Evolutionary conservation across 305 asterid species (phyloP).

Genomic region (Solanum hybrid): DNA sequence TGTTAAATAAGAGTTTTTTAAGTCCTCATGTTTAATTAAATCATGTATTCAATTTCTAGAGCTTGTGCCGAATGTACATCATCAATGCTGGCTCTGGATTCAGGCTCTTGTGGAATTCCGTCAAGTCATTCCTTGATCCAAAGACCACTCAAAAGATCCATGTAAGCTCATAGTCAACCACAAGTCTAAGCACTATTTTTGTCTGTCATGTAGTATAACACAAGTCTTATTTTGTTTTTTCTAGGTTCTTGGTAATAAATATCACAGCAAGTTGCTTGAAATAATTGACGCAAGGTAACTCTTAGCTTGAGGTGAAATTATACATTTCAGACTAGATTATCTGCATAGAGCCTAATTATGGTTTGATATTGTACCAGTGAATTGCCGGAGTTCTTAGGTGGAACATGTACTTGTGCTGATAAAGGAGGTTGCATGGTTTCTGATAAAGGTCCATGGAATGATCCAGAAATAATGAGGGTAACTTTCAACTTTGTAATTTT

Average conservation of each 20-base stretch:
- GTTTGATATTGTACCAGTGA: constrained; percentile 34
- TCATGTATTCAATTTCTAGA: constrained; percentile 26
- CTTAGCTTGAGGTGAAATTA: not conserved
- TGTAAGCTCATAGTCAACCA: constrained; percentile 25
- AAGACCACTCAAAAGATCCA: constrained; percentile 92
- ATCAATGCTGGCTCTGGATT: constrained; percentile 97
- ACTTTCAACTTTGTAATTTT: not conserved
- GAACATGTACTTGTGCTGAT: constrained; percentile 83
- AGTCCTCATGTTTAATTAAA: not conserved
- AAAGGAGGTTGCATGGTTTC: constrained; percentile 87
- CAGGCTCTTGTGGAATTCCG: constrained; percentile 92
- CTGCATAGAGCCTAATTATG: not conserved
- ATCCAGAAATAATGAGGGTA: constrained; percentile 85
- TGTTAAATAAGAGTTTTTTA: not conserved
- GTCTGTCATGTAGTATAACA: not conserved
- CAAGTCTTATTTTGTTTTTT: not conserved
- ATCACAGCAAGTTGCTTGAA: constrained; percentile 89
- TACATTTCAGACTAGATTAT: not conserved
- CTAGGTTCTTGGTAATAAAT: constrained; percentile 85
- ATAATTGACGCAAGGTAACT: constrained; percentile 73
- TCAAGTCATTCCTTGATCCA: constrained; percentile 94
- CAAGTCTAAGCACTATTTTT: not conserved
- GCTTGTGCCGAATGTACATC: constrained; percentile 85
- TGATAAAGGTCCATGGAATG: constrained; percentile 98
- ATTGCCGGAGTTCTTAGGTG: constrained; percentile 93